Evolutionary conservation across 495 filamentous ascomycete species (phyloP), one percentile per base, ranked within the genome.

Genomic region (Massariosphaeria phaeospora): DNA sequence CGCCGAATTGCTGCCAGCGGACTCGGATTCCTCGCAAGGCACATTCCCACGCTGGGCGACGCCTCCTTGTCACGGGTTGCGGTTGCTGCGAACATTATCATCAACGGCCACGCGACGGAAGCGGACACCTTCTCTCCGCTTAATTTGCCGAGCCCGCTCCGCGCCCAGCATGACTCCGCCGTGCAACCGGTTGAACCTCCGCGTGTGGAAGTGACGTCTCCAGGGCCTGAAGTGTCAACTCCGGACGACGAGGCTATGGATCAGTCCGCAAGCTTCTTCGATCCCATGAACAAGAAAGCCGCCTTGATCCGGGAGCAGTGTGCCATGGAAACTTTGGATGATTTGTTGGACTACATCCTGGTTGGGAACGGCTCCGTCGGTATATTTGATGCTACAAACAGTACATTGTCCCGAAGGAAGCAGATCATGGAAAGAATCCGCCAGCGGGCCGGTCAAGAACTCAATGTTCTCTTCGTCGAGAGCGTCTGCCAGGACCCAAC

Each of bases 341-440:
- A 98, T 62, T 72, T 96, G 17, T 70, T 98, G 33, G 82, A 95
- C 36, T 98, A 90, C 64, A 80, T 98, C 31, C 72, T 98, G 29
- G 75, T 84, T 21, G 72, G 83, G 46, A 85, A 84, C 17, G 93
- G 93, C 35, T 89, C 89, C 43, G 85, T 98, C n/a, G 93, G 93
- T n/a, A 96, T 97, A 55, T 79, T 96, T 15, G 91, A 97, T 73
- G 91, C 91, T 8, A 98, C 93, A 1, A 98, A 98, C 72, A 96
- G 90, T 71, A 98, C 91, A 0, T 76, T 91, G 46, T 78, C 87
- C 50, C 84, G 93, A 18, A 78, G 93, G 39, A 84, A 94, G 68
- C 78, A 84, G 1, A 76, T 98, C 21, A 86, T 95, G 53, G 79
- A 91, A 31, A 82, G 83, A 52, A 87, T 98, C 64, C 84, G 88